These are phyloP conservation scores for Cornus controversa DNA, from an alignment of 148 eudicot genomes.

Conservation along the genomic window DNA sequence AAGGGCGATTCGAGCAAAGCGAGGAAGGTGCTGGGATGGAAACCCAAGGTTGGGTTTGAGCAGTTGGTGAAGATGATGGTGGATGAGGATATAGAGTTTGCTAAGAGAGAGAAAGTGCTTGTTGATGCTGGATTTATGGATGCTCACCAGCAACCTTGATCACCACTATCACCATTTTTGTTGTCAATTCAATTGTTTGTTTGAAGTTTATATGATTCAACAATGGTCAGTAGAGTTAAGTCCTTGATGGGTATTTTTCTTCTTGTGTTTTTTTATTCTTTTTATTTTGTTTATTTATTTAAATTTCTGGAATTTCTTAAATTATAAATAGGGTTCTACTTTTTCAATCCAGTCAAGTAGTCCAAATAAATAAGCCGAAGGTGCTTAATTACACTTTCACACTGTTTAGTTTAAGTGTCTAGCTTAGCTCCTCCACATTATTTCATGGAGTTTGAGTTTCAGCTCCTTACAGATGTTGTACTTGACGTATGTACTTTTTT, in stretches of 20 bases:
- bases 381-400: no score
- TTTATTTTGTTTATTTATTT: not conserved
- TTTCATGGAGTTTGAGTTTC: no score
- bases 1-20: slow-evolving; percentile 87
- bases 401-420: no score
- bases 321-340: no score
- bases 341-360: no score
- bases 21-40: slow-evolving; percentile 79
- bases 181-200: not conserved
- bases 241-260: not conserved
- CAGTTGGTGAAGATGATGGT: slow-evolving; percentile 98
- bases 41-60: slow-evolving; percentile 82
- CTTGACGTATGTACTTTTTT: no score
- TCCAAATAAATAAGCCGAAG: no score
- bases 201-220: not conserved
- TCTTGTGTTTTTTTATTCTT: not conserved
- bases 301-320: no score
- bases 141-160: slow-evolving; percentile 90
- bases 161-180: not conserved
- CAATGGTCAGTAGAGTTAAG: not conserved
- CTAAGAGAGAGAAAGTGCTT: slow-evolving; percentile 88
- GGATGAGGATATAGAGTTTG: slow-evolving; percentile 83
- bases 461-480: no score
- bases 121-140: slow-evolving; percentile 93
- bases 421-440: no score